These are phyloP conservation scores for Jatropha multifida DNA, from an alignment of 441 rosid species.

Conservation along the genomic window DNA sequence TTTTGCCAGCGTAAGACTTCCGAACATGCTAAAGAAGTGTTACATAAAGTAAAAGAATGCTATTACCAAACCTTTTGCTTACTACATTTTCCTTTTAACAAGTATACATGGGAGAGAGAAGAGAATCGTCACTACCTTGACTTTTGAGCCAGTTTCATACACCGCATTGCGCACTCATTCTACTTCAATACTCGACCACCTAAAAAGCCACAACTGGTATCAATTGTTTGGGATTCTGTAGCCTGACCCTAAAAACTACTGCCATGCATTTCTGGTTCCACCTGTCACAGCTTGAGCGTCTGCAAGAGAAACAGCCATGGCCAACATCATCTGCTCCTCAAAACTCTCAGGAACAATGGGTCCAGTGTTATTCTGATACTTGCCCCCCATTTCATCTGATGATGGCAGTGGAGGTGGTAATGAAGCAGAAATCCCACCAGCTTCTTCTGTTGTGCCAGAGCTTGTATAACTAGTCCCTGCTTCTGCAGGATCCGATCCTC, in stretches of 20 bases:
- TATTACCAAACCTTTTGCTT: conserved; percentile 34
- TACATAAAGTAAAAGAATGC: conserved; percentile 13
- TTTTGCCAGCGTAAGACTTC: neutral
- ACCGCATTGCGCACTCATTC: conserved; percentile 18
- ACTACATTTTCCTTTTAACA: conserved; percentile 19
- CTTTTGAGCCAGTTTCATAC: conserved; percentile 20
- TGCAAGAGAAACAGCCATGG: conserved; percentile 91
- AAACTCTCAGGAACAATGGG: conserved; percentile 74
- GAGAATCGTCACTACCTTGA: conserved; percentile 29
- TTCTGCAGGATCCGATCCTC: conserved; percentile 53
- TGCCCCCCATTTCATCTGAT: conserved; percentile 31
- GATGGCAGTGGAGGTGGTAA: conserved; percentile 24
- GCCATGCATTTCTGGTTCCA: conserved; percentile 67
- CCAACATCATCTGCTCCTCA: conserved; percentile 98
- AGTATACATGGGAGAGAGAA: conserved; percentile 27
- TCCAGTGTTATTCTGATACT: conserved; percentile 43
- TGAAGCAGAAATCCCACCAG: conserved; percentile 31
- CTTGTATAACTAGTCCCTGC: conserved; percentile 67
- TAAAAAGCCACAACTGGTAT: conserved; percentile 22
- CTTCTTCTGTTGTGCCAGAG: conserved; percentile 52
- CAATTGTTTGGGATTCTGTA: conserved; percentile 18
- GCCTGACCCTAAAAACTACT: conserved; percentile 35
- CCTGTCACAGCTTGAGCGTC: conserved; percentile 62
- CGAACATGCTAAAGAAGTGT: neutral
- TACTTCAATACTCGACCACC: conserved; percentile 20